phyloP scores from a whole-genome alignment of 768 basidiomycete genomes.

The Heimioporus sp. region DNA sequence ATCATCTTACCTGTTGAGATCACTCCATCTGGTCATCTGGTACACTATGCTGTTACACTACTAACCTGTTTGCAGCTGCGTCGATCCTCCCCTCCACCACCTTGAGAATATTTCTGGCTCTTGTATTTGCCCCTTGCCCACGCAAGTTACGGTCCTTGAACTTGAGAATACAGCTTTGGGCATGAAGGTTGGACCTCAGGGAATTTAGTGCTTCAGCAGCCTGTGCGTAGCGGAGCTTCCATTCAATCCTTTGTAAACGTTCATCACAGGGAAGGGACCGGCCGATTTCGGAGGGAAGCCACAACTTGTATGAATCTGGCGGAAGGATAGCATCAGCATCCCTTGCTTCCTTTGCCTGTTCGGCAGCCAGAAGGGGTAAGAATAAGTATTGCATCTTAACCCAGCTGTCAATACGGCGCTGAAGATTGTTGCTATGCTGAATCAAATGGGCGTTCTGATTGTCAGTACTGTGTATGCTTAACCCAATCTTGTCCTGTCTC shows the following conservation, averaged over 20 bases:
- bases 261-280: not conserved
- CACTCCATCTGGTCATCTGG: too few relatives aligned
- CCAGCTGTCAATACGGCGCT: slow-evolving; percentile 6
- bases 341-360: not conserved
- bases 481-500: not conserved
- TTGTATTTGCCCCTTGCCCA: slow-evolving; percentile 6
- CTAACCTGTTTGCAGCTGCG: not conserved
- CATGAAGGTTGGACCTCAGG: slow-evolving; percentile 14
- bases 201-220: slow-evolving; percentile 21
- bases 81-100: not conserved
- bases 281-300: not conserved
- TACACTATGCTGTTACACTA: not conserved
- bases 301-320: not conserved
- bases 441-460: not conserved
- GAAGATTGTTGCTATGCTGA: not conserved
- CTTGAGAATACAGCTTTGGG: not conserved
- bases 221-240: slow-evolving; percentile 2
- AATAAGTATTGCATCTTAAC: slow-evolving; percentile 5
- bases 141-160: slow-evolving; percentile 6
- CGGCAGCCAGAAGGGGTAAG: not conserved
- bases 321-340: not conserved
- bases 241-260: slow-evolving; percentile 2
- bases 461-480: not conserved
- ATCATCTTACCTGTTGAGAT: not conserved
- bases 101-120: not conserved